Conservation (phyloP, 2,329 filamentous ascomycete species). For the Penicillium sp. region DNA sequence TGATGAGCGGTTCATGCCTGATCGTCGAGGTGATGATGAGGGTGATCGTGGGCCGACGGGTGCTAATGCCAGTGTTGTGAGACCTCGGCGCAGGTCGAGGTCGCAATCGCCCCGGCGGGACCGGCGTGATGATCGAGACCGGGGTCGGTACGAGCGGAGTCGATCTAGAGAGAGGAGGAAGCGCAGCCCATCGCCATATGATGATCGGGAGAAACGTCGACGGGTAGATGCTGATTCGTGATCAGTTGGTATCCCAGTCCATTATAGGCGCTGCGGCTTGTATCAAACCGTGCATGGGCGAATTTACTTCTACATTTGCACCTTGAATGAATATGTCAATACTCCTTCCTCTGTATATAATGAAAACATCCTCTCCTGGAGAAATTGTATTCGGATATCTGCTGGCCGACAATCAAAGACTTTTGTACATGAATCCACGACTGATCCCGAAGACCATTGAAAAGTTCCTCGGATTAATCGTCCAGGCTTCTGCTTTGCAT, state of each 20-base stretch:
- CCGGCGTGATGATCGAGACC: slow-evolving; percentile 39
- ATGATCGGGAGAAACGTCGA: slow-evolving; percentile 44
- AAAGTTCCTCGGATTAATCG: not conserved
- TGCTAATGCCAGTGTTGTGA: slow-evolving; percentile 47
- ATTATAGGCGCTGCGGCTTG: slow-evolving; percentile 22
- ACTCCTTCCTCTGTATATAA: slow-evolving; percentile 4
- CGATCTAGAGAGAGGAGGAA: slow-evolving; percentile 47
- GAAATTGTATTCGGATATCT: slow-evolving; percentile 14
- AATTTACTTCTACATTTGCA: slow-evolving; percentile 12
- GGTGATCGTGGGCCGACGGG: slow-evolving; percentile 41
- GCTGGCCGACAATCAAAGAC: slow-evolving; percentile 5
- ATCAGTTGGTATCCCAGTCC: slow-evolving; percentile 13
- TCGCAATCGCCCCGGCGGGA: slow-evolving; percentile 52
- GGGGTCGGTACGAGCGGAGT: slow-evolving; percentile 43
- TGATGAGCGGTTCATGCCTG: slow-evolving; percentile 50
- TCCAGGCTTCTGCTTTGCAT: slow-evolving; percentile 4
- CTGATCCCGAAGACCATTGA: not conserved
- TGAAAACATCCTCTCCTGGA: slow-evolving; percentile 22
- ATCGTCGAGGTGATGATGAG: slow-evolving; percentile 37
- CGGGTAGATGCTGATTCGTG: slow-evolving; percentile 31
- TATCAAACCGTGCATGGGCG: slow-evolving; percentile 15
- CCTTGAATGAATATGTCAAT: slow-evolving; percentile 14
- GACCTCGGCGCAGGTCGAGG: slow-evolving; percentile 36
- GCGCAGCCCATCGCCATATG: slow-evolving; percentile 45
- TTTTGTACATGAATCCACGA: slow-evolving; percentile 13